Evolutionary conservation across 2,329 filamentous ascomycete species (phyloP), one percentile per base, ranked within the genome.

Genomic region (Cercospora sp.): DNA sequence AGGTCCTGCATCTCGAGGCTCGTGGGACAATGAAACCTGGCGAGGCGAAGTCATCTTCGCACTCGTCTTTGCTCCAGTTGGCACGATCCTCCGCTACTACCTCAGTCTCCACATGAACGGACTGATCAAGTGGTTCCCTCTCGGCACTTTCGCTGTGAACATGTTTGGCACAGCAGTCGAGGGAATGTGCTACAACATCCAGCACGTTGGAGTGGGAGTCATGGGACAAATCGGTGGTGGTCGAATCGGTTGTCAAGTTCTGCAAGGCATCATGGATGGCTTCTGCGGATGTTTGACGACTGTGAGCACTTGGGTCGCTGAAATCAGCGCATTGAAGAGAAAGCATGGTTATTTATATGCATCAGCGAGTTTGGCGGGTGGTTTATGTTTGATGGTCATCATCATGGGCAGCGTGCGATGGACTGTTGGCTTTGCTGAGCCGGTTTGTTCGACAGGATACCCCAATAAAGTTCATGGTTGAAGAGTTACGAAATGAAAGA

Each of bases 101-200:
- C 79, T 87, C 1, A 91, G 91, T 0, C 76, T 91, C 6, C 79
- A 82, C 26, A 85, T 97, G n/a, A 97, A 97, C 74, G 82, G 86
- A 0, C 83, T 87, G 20, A 73, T 88, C 0, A 79, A 88, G 0
- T 81, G 85, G 0, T 97, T 97, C 72, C 94, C 94, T 0, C 79
- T 97, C 0, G 94, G 94, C 2, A 98, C 94, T 0, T 97, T 97
- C 74, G 80, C 82, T 0, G 92, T 91, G 30, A 98, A 98, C 75
- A 83, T 96, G 4, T 78, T 90, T 13, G 94, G 94, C 4, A 93
- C 92, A 0, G 85, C 85, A 0, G 79, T 97, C 16, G 79, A 96
- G 60, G 93, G 88, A 13, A 89, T 93, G 85, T 86, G 88, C 31
- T 97, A 87, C 82, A 91, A 96, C 75, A 81, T 97, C 61, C 91